Conservation (phyloP, 2,329 filamentous ascomycete species). For the Fusarium nurragi region DNA sequence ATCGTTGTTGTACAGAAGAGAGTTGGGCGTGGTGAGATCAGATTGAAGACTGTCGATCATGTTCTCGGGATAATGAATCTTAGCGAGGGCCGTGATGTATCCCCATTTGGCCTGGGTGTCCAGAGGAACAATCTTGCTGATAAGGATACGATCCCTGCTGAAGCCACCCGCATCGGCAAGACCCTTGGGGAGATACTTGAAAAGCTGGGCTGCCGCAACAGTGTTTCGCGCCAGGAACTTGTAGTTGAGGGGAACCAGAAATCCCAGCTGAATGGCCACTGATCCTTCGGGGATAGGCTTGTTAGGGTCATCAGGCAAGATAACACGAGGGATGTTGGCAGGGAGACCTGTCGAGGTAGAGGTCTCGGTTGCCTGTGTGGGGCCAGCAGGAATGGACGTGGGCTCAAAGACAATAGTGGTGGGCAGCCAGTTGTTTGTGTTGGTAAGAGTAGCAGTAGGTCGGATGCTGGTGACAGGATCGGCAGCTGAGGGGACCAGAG, state of each 20-base stretch:
- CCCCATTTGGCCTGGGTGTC: slow-evolving; percentile 75
- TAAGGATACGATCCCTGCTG: slow-evolving; percentile 63
- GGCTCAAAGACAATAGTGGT: slow-evolving; percentile 69
- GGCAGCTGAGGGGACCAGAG: slow-evolving; percentile 28
- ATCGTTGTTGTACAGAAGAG: slow-evolving; percentile 77
- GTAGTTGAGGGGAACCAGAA: slow-evolving; percentile 84
- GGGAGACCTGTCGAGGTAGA: slow-evolving; percentile 66
- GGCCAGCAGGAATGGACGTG: slow-evolving; percentile 45
- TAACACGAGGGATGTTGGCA: slow-evolving; percentile 75
- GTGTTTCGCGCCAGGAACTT: slow-evolving; percentile 78
- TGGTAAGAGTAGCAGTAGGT: slow-evolving; percentile 55
- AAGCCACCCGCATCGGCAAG: slow-evolving; percentile 73
- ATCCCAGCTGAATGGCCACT: slow-evolving; percentile 83
- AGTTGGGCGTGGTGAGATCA: slow-evolving; percentile 76
- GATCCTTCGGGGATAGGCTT: slow-evolving; percentile 67
- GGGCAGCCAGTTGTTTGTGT: slow-evolving; percentile 62
- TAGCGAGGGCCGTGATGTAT: slow-evolving; percentile 81
- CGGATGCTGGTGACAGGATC: slow-evolving; percentile 53
- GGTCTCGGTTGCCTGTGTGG: slow-evolving; percentile 50
- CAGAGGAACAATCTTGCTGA: slow-evolving; percentile 78
- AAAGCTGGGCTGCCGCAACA: slow-evolving; percentile 84
- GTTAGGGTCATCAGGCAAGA: slow-evolving; percentile 72
- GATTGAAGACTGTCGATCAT: slow-evolving; percentile 73
- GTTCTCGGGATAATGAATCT: slow-evolving; percentile 75
- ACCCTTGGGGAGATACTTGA: slow-evolving; percentile 77